Conservation (phyloP, 1,284 basidiomycete species). For the Cerioporus squamosus region DNA sequence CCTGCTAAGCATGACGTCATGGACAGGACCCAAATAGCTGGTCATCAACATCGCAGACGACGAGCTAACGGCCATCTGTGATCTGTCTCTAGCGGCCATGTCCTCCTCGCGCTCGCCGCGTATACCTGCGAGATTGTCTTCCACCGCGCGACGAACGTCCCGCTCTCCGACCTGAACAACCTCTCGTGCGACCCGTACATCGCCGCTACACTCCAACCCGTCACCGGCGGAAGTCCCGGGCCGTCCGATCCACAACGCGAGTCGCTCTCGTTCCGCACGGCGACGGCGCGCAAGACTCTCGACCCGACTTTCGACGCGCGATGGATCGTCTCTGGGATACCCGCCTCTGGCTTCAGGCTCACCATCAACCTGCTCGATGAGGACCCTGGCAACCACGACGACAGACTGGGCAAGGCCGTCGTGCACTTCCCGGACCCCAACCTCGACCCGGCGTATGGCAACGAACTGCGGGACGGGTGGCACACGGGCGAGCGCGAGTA, state of each 20-base stretch:
- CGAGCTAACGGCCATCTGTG: too few species aligned
- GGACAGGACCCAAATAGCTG: too few species aligned
- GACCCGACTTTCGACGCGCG: slow-evolving; percentile 44
- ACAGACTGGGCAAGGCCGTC: slow-evolving; percentile 44
- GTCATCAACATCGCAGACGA: too few species aligned
- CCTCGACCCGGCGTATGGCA: slow-evolving; percentile 1
- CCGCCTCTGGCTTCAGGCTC: slow-evolving; percentile 41
- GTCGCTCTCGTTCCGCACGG: slow-evolving; percentile 42
- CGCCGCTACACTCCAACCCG: slow-evolving; percentile 33
- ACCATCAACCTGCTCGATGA: slow-evolving; percentile 45
- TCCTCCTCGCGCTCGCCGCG: slow-evolving; percentile 7
- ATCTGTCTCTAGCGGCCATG: background rate
- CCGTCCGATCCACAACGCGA: background rate
- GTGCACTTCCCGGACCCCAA: slow-evolving; percentile 24
- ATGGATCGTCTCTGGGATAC: slow-evolving; percentile 50
- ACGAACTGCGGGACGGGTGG: slow-evolving; percentile 35
- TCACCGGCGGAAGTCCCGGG: background rate
- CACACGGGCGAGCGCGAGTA: slow-evolving; percentile 29
- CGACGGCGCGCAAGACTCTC: slow-evolving; percentile 40
- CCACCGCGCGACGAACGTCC: slow-evolving; percentile 44
- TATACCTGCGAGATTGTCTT: slow-evolving; percentile 48
- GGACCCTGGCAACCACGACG: slow-evolving; percentile 47
- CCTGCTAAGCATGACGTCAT: too few species aligned
- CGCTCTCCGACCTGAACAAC: slow-evolving; percentile 42
- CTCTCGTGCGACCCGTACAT: slow-evolving; percentile 48